Evolutionary conservation across 2,329 filamentous ascomycete genomes (phyloP), one percentile per base, ranked within the genome.

Genomic region (Talaromyces verruculosus): DNA sequence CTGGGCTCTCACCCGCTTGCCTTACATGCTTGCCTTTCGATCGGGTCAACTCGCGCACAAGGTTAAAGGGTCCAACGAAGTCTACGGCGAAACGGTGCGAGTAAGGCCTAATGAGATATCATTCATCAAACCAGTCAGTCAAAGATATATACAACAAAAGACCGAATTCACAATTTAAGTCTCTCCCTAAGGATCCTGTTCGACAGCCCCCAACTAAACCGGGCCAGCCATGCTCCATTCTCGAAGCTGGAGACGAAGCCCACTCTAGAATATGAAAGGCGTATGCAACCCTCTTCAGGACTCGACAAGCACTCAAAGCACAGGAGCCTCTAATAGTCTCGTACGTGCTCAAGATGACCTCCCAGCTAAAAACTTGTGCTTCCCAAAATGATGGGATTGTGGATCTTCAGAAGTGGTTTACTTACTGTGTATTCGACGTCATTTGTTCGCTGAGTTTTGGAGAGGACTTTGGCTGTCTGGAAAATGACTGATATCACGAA

Each of bases 31-130:
- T 15, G 70, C 68, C 33, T 35, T 8, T 10, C 33, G 33, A 35
- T 35, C 33, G 7, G 33, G 33, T 35, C 33, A 35, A 35, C 33
- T 35, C 33, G 33, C 33, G 1, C 35, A 37, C 35, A 37, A 11
- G 11, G 10, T 37, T 37, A 37, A 59, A 81, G 80, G 65, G 6
- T 64, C 64, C n/a, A 55, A 68, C 28, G 61, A 66, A 17, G 15
- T 51, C 0, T 68, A 68, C 15, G 81, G 81, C 25, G 75, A 80
- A 1, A 78, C 77, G 2, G 79, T 83, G 0, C 75, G 81, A 8
- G 67, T 82, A 5, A 72, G 74, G 0, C 81, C 81, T 0, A 76
- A 75, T 33, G 79, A 83, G 65, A 64, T 82, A 0, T 81, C 80
- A 1, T 81, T 81, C 71, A 81, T 47, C 43, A 47, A 47, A 2